phyloP scores from a whole-genome alignment of 306 rosid genomes.

The Luffa aegyptiaca region DNA sequence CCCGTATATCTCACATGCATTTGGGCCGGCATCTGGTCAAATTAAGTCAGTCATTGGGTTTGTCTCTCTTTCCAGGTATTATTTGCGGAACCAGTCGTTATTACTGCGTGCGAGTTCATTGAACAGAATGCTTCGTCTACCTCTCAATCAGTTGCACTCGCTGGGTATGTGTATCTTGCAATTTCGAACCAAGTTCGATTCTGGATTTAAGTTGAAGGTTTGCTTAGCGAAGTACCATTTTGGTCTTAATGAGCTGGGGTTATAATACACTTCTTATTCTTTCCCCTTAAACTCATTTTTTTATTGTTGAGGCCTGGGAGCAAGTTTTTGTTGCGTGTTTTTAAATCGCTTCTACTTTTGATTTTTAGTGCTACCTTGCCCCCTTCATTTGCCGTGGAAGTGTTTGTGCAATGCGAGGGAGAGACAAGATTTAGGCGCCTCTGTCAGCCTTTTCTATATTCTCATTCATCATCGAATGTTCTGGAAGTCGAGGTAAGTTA shows the following conservation, averaged over 20 bases:
- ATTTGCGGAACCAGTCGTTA: constrained; percentile 74
- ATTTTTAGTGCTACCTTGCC: constrained; percentile 86
- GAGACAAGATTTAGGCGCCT: constrained; percentile 98
- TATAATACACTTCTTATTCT: not conserved
- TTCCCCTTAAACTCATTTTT: not conserved
- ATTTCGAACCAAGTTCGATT: not conserved
- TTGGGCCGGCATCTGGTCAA: not conserved
- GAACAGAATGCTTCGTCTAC: constrained; percentile 81
- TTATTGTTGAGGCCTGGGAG: not conserved
- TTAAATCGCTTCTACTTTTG: constrained; percentile 11
- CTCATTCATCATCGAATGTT: constrained; percentile 92
- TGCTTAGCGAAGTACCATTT: not conserved
- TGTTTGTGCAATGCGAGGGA: constrained; percentile 95
- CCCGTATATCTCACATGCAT: not conserved
- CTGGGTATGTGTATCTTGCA: constrained; percentile 44
- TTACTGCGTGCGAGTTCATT: constrained; percentile 89
- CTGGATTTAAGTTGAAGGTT: not conserved
- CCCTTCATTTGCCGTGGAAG: constrained; percentile 95
- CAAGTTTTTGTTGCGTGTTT: not conserved
- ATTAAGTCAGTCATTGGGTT: not conserved
- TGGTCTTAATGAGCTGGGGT: not conserved
- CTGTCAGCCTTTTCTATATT: constrained; percentile 93
- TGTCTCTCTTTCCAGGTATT: constrained; percentile 42
- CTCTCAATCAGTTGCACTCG: constrained; percentile 70
- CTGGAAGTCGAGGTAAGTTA: constrained; percentile 89